phyloP scores from a whole-genome alignment of 768 basidiomycete genomes.

The Suillus weaverae region DNA sequence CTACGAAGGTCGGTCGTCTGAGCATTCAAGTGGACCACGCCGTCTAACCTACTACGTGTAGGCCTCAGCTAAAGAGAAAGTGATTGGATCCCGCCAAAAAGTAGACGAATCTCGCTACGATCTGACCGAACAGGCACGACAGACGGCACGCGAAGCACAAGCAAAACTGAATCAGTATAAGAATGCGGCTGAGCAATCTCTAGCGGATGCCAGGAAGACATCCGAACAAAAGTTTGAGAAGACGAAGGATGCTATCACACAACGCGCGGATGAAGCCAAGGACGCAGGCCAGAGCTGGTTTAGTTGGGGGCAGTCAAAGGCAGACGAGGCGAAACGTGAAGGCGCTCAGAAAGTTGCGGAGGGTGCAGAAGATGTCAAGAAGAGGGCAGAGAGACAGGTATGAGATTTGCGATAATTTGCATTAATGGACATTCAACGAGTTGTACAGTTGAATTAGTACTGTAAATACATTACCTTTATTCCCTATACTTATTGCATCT shows the following conservation, averaged over 20 bases:
- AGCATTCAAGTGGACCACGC: background rate
- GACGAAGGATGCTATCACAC: constrained; percentile 26
- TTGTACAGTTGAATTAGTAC: background rate
- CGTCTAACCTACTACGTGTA: constrained; percentile 4
- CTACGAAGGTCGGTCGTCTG: constrained; percentile 34
- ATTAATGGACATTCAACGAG: background rate
- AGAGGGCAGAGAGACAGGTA: constrained; percentile 27
- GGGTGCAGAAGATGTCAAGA: constrained; percentile 30
- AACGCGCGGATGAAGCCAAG: constrained; percentile 25
- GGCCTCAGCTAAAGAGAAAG: constrained; percentile 23
- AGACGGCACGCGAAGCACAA: constrained; percentile 27
- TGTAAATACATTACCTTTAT: background rate
- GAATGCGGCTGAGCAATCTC: constrained; percentile 24
- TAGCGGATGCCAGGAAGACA: constrained; percentile 24
- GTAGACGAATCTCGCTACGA: constrained; percentile 27
- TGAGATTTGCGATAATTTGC: constrained; percentile 10
- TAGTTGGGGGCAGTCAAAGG: constrained; percentile 38
- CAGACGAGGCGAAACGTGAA: constrained; percentile 29
- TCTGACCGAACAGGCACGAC: constrained; percentile 25
- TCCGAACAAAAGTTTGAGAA: constrained; percentile 31
- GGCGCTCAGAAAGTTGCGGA: constrained; percentile 27
- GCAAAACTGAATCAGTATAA: constrained; percentile 26
- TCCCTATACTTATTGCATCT: background rate
- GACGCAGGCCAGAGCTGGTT: constrained; percentile 37
- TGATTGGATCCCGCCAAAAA: constrained; percentile 13